These are phyloP conservation scores for Kuraishia molischiana DNA, from an alignment of 805 yeast genomes.

Conservation along the genomic window DNA sequence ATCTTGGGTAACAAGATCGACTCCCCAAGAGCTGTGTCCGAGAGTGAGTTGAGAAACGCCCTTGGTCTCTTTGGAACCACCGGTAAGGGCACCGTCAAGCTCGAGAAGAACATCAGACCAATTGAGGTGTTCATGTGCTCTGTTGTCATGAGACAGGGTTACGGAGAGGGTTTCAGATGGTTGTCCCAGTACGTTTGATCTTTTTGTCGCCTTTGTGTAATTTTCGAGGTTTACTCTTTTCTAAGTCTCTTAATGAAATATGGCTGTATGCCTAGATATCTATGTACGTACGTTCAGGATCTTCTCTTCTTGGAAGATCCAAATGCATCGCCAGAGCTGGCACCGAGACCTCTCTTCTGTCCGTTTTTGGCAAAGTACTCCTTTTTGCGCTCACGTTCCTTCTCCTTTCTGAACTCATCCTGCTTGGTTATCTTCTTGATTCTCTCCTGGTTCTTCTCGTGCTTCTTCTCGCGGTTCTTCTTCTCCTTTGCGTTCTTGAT, in stretches of 20 bases:
- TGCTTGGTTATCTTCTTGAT: conserved; percentile 67
- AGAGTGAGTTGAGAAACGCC: conserved; percentile 86
- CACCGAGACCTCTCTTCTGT: conserved; percentile 42
- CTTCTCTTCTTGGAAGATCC: conserved; percentile 13
- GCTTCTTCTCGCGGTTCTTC: conserved; percentile 64
- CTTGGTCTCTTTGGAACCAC: conserved; percentile 84
- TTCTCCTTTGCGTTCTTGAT: conserved; percentile 78
- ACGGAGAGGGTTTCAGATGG: conserved; percentile 98
- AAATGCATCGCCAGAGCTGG: conserved; percentile 16
- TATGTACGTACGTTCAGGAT: conserved; percentile 2
- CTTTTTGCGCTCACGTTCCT: conserved; percentile 78
- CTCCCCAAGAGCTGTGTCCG: conserved; percentile 87
- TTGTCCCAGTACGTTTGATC: conserved; percentile 82
- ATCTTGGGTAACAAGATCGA: conserved; percentile 96
- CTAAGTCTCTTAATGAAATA: neutral
- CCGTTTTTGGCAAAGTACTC: conserved; percentile 72
- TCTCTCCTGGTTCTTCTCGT: conserved; percentile 65
- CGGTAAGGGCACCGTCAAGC: conserved; percentile 71
- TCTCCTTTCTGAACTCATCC: conserved; percentile 61
- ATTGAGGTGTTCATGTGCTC: conserved; percentile 96
- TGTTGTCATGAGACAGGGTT: conserved; percentile 97
- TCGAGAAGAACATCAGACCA: conserved; percentile 72
- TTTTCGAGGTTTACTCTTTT: neutral
- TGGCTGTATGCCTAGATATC: too few species aligned
- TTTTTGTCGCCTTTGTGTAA: conserved; percentile 1